Base-by-base conservation (phyloP, 2,329 filamentous ascomycete species). In the Pseudogymnoascus sp. region DNA sequence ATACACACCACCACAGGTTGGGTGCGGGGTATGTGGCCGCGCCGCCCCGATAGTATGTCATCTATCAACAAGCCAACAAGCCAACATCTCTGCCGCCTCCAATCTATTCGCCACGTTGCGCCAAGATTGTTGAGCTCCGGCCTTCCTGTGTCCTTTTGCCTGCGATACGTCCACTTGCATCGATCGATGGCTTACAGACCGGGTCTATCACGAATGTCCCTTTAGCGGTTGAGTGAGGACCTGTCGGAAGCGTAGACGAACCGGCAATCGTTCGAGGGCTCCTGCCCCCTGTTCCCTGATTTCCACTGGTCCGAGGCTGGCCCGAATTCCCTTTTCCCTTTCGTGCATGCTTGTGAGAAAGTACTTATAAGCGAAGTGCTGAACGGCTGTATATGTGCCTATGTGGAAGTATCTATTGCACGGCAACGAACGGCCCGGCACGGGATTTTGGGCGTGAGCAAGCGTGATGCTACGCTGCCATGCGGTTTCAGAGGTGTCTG, bases 401-500 rank as follows among this genome's bases (percentile, higher is more conserved):
- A n/a, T 47, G 42, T 23, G 13, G 50, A 57, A 33, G 50, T 57
- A 57, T 28, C 50, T 33, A 17, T 33, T 57, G n/a, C 28, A 57
- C 28, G 50, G 50, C 50, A 57, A 13, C 26, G 50, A 57, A 57
- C 28, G 28, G 28, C 10, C 50, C 50, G 50, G n/a, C 4, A 57
- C 50, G 31, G n/a, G 9, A 57, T 19, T 19, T 33, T n/a, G 26
- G 50, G n/a, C n/a, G 26, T 33, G 26, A 33, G 10, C 19, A n/a
- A 19, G 26, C 17, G 50, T 28, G 23, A 26, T 50, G 23, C 8
- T n/a, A 7, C 28, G 26, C 26, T 57, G 6, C 33, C 10, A 57
- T 57, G 50, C 50, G 50, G 50, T 57, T 57, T 57, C 50, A 57
- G 50, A 33, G 28, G 4, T 57, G 50, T 57, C 28, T 57, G 50